Conservation (phyloP, 139 green algal species). For the Pedinophyceae sp. region DNA sequence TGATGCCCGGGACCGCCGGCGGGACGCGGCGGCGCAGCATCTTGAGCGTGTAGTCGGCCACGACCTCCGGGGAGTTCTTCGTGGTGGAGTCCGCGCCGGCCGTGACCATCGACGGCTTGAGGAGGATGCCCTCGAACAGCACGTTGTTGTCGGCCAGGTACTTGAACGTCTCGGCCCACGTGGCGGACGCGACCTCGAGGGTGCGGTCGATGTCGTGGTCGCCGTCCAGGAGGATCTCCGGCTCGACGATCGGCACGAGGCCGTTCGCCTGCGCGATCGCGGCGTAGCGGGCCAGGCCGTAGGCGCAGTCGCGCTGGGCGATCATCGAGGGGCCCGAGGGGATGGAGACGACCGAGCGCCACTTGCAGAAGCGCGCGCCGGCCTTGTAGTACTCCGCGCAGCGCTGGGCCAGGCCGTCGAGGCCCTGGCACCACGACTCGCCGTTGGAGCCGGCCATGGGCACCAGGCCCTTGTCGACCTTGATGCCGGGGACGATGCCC, state of each 20-base stretch:
- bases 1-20: conserved; percentile 95
- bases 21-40: conserved; percentile 91
- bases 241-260: conserved; percentile 96
- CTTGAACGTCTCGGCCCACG: conserved; percentile 98
- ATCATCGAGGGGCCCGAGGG: conserved; percentile 55
- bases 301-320: conserved; percentile 76
- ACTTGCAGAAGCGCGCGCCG: conserved; percentile 95
- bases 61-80: conserved; percentile 51
- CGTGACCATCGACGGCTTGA: conserved; percentile 99
- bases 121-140: conserved; percentile 97
- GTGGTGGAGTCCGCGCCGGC: conserved; percentile 80
- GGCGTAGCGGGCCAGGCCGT: conserved; percentile 94
- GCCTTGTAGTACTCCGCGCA: conserved; percentile 95
- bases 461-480: conserved; percentile 92
- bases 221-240: conserved; percentile 92
- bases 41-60: conserved; percentile 86
- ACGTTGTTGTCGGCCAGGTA: conserved; percentile 91
- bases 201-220: conserved; percentile 75
- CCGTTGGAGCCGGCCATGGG: conserved; percentile 80
- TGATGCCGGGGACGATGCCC: conserved; percentile 77
- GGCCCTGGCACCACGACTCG: conserved; percentile 89
- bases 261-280: conserved; percentile 81
- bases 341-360: conserved; percentile 85
- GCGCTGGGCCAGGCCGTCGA: conserved; percentile 82
- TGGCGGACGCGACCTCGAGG: conserved; percentile 61